These are phyloP conservation scores for Adansonia digitata DNA, from an alignment of 345 rosid genomes.

Conservation along the genomic window DNA sequence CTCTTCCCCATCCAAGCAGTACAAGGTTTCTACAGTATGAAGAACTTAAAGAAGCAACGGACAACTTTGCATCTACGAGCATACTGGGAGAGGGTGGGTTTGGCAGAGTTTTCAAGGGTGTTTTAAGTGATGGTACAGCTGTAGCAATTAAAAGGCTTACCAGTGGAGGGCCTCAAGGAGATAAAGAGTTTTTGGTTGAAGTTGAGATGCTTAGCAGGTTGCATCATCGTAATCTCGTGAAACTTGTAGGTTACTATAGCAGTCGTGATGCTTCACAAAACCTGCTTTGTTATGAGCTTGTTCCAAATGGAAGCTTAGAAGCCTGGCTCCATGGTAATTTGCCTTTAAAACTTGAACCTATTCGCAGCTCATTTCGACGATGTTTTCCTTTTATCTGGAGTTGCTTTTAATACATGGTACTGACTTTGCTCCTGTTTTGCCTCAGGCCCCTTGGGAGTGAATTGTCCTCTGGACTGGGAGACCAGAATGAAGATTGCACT, in stretches of 20 bases:
- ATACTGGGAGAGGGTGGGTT: conserved; percentile 98
- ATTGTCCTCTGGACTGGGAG: conserved; percentile 97
- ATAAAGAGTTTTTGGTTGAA: conserved; percentile 93
- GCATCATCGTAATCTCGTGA: conserved; percentile 99
- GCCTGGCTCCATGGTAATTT: conserved; percentile 95
- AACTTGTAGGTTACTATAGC: conserved; percentile 95
- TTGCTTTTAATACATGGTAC: conserved; percentile 2
- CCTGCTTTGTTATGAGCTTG: conserved; percentile 93
- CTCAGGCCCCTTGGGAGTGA: conserved; percentile 85
- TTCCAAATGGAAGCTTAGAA: conserved; percentile 96
- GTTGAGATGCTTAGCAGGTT: conserved; percentile 98
- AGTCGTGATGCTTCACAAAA: conserved; percentile 87
- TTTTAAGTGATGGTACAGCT: conserved; percentile 94
- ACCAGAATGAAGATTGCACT: conserved; percentile 98
- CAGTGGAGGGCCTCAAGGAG: conserved; percentile 91
- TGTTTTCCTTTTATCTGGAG: conserved; percentile 10
- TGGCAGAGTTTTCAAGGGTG: conserved; percentile 96
- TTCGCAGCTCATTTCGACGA: neutral
- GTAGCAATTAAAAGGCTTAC: conserved; percentile 96
- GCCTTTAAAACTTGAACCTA: neutral
- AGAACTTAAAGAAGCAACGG: conserved; percentile 92
- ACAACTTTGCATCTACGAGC: conserved; percentile 81
- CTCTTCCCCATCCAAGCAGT: conserved; percentile 82
- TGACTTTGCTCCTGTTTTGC: conserved; percentile 17
- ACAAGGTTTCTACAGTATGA: conserved; percentile 87